Conservation (phyloP, 768 basidiomycete genomes). For the Amanita rimosa region DNA sequence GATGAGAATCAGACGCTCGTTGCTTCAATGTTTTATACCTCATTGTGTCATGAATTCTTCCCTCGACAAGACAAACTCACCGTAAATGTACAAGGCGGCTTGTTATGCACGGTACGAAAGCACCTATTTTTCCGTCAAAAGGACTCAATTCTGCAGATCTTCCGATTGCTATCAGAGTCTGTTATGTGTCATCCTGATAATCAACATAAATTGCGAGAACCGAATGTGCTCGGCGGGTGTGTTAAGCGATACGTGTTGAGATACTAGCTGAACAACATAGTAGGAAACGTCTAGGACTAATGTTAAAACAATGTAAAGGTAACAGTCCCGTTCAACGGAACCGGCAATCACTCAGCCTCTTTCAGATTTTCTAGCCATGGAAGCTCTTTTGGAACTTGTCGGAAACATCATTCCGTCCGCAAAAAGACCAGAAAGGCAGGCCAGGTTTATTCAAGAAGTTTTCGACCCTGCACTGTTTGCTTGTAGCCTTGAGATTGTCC, state of each 20-base stretch:
- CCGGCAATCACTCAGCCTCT: not conserved
- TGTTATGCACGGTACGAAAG: slow-evolving; percentile 7
- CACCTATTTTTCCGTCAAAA: slow-evolving; percentile 4
- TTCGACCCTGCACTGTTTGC: slow-evolving; percentile 28
- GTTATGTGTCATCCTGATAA: slow-evolving; percentile 28
- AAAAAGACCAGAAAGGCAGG: slow-evolving; percentile 23
- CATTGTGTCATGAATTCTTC: slow-evolving; percentile 18
- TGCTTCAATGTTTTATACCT: slow-evolving; percentile 10
- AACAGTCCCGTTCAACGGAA: not conserved
- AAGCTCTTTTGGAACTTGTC: slow-evolving; percentile 45
- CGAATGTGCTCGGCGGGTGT: slow-evolving; percentile 38
- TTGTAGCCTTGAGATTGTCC: slow-evolving; percentile 25
- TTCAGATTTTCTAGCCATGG: slow-evolving; percentile 42
- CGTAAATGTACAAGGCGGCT: slow-evolving; percentile 3
- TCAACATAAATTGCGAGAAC: slow-evolving; percentile 33
- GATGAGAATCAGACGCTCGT: slow-evolving; percentile 21
- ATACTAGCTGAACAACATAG: not conserved
- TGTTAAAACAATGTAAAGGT: slow-evolving; percentile 40
- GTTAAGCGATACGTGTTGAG: not conserved
- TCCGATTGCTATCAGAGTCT: slow-evolving; percentile 39
- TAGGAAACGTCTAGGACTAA: slow-evolving; percentile 36
- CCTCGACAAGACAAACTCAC: not conserved
- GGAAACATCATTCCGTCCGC: slow-evolving; percentile 41
- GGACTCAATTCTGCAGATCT: slow-evolving; percentile 31
- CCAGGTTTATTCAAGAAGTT: slow-evolving; percentile 39